Evolutionary conservation across 2,329 filamentous ascomycete species (phyloP).

Genomic region (Phyllachora maydis): DNA sequence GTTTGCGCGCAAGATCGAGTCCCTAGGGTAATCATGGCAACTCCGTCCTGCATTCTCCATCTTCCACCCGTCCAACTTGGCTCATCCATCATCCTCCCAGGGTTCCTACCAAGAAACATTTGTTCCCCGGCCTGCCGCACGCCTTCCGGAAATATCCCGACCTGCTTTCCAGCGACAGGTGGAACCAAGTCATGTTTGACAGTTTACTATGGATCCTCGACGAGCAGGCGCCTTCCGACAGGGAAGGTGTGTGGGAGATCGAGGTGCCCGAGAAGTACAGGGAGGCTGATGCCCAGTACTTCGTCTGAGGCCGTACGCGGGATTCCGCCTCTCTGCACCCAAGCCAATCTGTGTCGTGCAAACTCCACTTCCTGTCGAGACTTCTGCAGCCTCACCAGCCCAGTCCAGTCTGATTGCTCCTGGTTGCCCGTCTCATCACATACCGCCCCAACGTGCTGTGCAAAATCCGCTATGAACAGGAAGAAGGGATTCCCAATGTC

Average conservation of each 20-base stretch:
- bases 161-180: constrained; percentile 6
- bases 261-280: neutral
- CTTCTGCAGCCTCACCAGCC: too few relatives aligned
- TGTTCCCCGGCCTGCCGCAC: constrained; percentile 11
- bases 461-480: too few relatives aligned
- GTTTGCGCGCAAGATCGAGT: constrained; percentile 9
- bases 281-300: too few relatives aligned
- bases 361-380: too few relatives aligned
- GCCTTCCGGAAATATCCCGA: constrained; percentile 7
- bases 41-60: neutral
- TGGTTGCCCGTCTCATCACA: too few relatives aligned
- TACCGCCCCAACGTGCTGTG: too few relatives aligned
- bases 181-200: constrained; percentile 1
- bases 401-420: too few relatives aligned
- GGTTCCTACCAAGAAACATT: constrained; percentile 9
- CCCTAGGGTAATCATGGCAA: constrained; percentile 5
- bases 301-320: too few relatives aligned
- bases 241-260: neutral
- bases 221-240: neutral
- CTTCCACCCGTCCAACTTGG: neutral
- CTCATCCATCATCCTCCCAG: constrained; percentile 2
- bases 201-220: constrained; percentile 1
- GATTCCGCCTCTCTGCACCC: too few relatives aligned
- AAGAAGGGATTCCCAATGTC: too few relatives aligned
- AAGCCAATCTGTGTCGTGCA: too few relatives aligned